Base-by-base conservation (phyloP, 495 filamentous ascomycete species). In the Xylaria bambusicola region DNA sequence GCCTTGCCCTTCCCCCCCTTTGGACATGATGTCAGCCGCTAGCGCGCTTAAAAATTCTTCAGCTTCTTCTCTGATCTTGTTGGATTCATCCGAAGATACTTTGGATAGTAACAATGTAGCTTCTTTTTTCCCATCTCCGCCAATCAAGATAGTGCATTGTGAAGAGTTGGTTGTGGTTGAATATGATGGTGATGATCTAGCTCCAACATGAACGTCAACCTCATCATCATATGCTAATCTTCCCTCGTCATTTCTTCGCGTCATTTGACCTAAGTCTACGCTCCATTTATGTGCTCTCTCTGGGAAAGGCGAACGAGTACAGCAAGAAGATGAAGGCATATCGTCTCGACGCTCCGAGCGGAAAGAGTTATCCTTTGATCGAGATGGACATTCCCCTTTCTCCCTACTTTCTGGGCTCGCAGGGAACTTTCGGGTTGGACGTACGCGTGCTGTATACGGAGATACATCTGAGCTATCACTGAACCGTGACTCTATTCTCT, bases 201-300 rank as follows among this genome's bases (percentile, higher is more conserved):
- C 12, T 15, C 4, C 42, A 7, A 54, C 26, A 9, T 3, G 5
- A 12, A 3, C 17, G 15, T 59, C 46, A 35, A 47, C 48, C 10
- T 59, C 53, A 31, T 68, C 56, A 26, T 69, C 56, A 24, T 65
- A 69, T 6, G 59, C 54, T 50, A 69, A 64, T 52, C 67, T 67
- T 1, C 67, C 67, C 40, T 65, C 57, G 2, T 58, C 27, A 9
- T 5, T 38, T 9, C 7, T 41, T 51, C 52, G n/a, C 26, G 1
- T 47, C 23, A 46, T 18, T 12, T 40, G 49, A 10, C 48, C 46
- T 6, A 59, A 40, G 50, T 56, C 21, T 24, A 46, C 17, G 20
- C 26, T 23, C 6, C 36, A 17, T 23, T 52, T 47, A 5, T 21
- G 21, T 4, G 13, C 3, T 42, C 23, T 53, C 54, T 36, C 20